phyloP scores from a whole-genome alignment of 176 grass and related monocot species.

The Dactylis glomerata region DNA sequence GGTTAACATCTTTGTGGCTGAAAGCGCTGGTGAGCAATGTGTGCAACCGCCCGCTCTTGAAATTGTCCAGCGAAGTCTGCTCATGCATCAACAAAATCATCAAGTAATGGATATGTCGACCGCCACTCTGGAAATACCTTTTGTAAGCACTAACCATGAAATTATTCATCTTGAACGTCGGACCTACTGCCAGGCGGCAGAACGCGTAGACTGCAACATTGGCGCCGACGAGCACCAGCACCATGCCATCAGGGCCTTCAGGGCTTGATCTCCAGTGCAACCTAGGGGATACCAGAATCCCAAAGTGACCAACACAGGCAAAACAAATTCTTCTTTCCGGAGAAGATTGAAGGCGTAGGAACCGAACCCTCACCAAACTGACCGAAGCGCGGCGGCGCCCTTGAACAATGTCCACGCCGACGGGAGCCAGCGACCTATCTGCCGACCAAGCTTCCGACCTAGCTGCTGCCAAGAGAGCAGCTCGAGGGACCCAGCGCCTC shows the following conservation, averaged over 20 bases:
- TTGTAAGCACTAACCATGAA: neutral
- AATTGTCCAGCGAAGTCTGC: conserved; percentile 83
- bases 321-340: neutral
- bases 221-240: conserved; percentile 46
- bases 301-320: neutral
- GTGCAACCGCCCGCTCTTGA: conserved; percentile 69
- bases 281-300: neutral
- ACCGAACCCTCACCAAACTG: conserved; percentile 25
- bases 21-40: conserved; percentile 82
- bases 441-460: no score
- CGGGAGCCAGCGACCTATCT: neutral
- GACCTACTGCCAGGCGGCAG: conserved; percentile 21
- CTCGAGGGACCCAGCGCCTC: neutral
- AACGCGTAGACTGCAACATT: conserved; percentile 72
- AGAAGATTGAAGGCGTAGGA: neutral
- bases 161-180: neutral
- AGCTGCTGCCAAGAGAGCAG: neutral
- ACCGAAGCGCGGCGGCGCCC: neutral
- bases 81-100: conserved; percentile 5
- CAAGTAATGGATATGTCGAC: neutral
- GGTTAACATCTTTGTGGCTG: conserved; percentile 47
- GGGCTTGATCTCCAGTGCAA: neutral
- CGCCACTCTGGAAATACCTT: neutral
- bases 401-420: neutral
- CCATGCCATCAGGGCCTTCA: conserved; percentile 13